Evolutionary conservation across 768 basidiomycete species (phyloP).

Genomic region (Asterophora lycoperdoides): DNA sequence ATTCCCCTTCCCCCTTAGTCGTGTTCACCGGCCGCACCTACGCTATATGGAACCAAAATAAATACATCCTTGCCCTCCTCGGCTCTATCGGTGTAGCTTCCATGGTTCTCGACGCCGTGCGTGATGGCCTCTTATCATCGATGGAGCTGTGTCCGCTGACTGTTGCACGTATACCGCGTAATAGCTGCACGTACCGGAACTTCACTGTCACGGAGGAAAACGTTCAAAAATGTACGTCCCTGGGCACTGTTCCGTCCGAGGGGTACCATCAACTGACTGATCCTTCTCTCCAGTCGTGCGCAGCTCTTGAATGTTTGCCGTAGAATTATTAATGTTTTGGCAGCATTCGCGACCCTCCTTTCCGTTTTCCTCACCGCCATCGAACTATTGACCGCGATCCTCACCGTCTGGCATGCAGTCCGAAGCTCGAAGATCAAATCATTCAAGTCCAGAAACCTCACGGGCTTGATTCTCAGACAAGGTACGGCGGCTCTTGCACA

Average conservation of each 20-base stretch:
- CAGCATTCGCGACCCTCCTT: slow-evolving; percentile 12
- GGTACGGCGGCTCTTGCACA: background rate
- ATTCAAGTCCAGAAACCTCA: background rate
- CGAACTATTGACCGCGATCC: slow-evolving; percentile 11
- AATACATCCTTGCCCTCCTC: slow-evolving; percentile 11
- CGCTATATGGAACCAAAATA: slow-evolving; percentile 14
- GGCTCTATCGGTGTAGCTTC: slow-evolving; percentile 11
- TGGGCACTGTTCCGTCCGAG: background rate
- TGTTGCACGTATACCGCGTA: too few species aligned
- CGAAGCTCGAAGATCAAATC: background rate
- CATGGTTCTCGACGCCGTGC: slow-evolving; percentile 11
- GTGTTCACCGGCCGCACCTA: slow-evolving; percentile 19
- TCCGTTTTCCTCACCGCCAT: slow-evolving; percentile 11
- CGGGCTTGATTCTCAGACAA: slow-evolving; percentile 10
- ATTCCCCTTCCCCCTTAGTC: slow-evolving; percentile 4
- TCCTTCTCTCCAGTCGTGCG: slow-evolving; percentile 5
- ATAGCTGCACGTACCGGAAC: slow-evolving; percentile 14
- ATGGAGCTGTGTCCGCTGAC: background rate
- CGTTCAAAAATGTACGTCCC: slow-evolving; percentile 9
- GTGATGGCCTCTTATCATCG: background rate
- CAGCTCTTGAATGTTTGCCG: too few species aligned
- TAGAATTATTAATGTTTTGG: too few species aligned
- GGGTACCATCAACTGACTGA: background rate
- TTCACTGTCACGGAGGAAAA: slow-evolving; percentile 13
- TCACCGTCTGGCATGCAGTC: slow-evolving; percentile 9